phyloP scores from a whole-genome alignment of 805 yeast species.

The Kluyveromyces nonfermentans region DNA sequence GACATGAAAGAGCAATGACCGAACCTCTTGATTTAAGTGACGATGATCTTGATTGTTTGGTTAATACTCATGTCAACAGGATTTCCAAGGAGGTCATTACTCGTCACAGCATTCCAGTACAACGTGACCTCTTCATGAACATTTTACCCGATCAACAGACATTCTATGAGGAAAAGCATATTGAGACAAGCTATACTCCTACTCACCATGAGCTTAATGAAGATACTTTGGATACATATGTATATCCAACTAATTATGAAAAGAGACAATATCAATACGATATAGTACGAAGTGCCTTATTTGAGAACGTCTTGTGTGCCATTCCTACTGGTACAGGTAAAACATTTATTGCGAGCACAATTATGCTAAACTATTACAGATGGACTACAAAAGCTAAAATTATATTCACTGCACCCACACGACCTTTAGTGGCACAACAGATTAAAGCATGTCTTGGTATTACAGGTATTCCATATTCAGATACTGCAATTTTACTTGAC shows the following conservation, averaged over 20 bases:
- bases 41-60: conserved; percentile 27
- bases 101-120: conserved; percentile 26
- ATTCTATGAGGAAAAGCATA: conserved; percentile 32
- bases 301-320: conserved; percentile 72
- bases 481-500: conserved; percentile 71
- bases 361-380: conserved; percentile 78
- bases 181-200: conserved; percentile 30
- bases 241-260: conserved; percentile 81
- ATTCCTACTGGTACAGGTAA: conserved; percentile 97
- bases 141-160: conserved; percentile 22
- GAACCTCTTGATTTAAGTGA: conserved; percentile 10
- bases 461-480: conserved; percentile 69
- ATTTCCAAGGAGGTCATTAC: conserved; percentile 24
- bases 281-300: conserved; percentile 64
- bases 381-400: conserved; percentile 80
- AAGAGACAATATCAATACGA: conserved; percentile 82
- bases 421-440: conserved; percentile 94
- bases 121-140: conserved; percentile 29
- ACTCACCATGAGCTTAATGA: conserved; percentile 44
- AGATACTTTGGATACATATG: conserved; percentile 36
- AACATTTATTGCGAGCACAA: conserved; percentile 90
- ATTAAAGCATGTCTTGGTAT: conserved; percentile 84
- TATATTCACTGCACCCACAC: conserved; percentile 93
- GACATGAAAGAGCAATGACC: not conserved
- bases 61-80: conserved; percentile 27